These are phyloP conservation scores for Saitozyma sp. DNA, from an alignment of 768 basidiomycete genomes.

Conservation along the genomic window DNA sequence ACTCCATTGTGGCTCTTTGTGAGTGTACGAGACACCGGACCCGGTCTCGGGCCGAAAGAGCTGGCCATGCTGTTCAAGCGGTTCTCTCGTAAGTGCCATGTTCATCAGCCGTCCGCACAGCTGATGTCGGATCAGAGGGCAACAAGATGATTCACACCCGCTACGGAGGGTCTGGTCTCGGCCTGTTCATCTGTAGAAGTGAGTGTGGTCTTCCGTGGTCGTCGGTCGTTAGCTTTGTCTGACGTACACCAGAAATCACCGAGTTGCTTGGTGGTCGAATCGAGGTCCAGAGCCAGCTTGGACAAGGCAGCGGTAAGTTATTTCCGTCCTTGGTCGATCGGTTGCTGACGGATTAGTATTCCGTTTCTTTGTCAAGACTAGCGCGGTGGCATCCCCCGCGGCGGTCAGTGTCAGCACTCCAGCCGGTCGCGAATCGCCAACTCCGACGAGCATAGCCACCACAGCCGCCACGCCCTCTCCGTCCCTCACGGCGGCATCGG, in stretches of 20 bases:
- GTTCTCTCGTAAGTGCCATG: conserved; percentile 43
- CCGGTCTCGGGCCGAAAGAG: conserved; percentile 53
- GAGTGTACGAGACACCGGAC: conserved; percentile 50
- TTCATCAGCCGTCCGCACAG: no score
- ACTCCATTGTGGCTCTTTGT: conserved; percentile 53
- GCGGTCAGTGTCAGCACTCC: not conserved
- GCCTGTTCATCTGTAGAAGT: conserved; percentile 54
- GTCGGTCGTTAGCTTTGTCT: conserved; percentile 6
- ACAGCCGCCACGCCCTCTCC: not conserved
- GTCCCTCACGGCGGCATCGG: not conserved
- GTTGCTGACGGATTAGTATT: conserved; percentile 27
- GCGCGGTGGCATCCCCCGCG: conserved; percentile 20
- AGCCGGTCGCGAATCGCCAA: no score
- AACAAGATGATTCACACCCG: conserved; percentile 44
- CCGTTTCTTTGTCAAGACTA: conserved; percentile 47
- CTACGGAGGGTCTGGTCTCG: conserved; percentile 51
- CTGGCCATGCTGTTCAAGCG: conserved; percentile 53
- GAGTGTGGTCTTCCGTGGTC: conserved; percentile 37
- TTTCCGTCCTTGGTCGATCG: no score
- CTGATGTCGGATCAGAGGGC: conserved; percentile 17
- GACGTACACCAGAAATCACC: conserved; percentile 31
- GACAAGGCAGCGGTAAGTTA: conserved; percentile 16
- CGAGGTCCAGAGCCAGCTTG: conserved; percentile 44
- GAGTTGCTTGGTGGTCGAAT: conserved; percentile 50
- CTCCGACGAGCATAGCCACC: not conserved